Evolutionary conservation across 352 stramenopile genomes (phyloP), one percentile per base, ranked within the genome.

Genomic region (Phytophthora pistaciae): DNA sequence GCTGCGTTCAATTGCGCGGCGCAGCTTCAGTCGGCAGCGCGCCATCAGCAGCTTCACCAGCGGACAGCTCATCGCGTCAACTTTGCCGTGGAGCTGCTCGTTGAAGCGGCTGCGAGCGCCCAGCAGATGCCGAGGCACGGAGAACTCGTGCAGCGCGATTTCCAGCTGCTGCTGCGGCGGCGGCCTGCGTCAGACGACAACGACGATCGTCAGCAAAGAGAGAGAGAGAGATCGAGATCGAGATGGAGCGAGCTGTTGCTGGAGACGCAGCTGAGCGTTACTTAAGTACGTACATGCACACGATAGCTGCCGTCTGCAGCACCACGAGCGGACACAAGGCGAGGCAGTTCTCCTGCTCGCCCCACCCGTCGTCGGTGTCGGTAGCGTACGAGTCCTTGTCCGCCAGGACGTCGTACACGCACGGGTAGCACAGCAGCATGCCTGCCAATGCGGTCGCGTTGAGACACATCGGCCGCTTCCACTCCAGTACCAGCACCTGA

Each of bases 321-420:
- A 92, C 60, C 29, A 65, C 61, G 44, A 92, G 75, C 21, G 80
- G 79, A 60, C 75, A 80, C 77, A 88, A 73, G 4, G 72, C 68
- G n/a, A 92, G 75, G 46, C 80, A 91, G 57, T 91, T 92, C 5
- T 71, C 65, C 57, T 87, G 76, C 18, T 65, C 56, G 14, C 44
- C 60, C 81, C 78, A 87, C 5, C 56, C 68, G 20, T 57, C 27
- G 21, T 36, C 55, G 7, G 11, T n/a, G 29, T 44, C 38, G 36
- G 3, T n/a, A 9, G 23, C 21, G 13, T 25, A 0, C 46, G 52
- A 23, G 14, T 62, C 20, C 36, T 21, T 21, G n/a, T 64, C 63
- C 5, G 44, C 55, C 5, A 63, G 55, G 20, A 84, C 64, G 57
- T 82, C 74, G 65, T 85, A 88, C 25, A 85, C 62, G 42, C 60